phyloP scores from a whole-genome alignment of 2,329 filamentous ascomycete species.

The Ophiostoma tasmaniense region DNA sequence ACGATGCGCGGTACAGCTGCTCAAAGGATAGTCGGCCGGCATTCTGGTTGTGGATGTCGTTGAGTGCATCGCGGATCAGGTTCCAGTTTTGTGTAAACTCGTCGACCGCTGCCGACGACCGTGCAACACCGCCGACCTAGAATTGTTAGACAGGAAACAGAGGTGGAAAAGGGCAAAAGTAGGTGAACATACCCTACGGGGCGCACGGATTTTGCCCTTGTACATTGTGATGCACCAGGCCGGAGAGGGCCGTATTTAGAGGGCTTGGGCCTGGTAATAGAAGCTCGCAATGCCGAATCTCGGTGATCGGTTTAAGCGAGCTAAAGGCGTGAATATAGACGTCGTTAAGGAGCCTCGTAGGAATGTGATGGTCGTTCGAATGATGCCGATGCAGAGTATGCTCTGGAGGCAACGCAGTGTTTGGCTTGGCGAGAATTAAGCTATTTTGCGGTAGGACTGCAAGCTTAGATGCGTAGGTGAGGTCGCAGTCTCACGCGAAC shows the following conservation, averaged over 20 bases:
- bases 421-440: background rate
- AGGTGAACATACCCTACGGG: conserved; percentile 47
- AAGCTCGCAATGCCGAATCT: background rate
- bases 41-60: conserved; percentile 86
- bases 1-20: conserved; percentile 85
- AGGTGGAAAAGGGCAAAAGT: background rate
- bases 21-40: conserved; percentile 88
- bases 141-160: background rate
- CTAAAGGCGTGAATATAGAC: background rate
- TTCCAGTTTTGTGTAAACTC: conserved; percentile 86
- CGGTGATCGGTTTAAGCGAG: background rate
- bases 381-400: background rate
- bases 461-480: background rate
- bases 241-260: background rate
- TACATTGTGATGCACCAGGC: conserved; percentile 19
- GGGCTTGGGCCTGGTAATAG: background rate
- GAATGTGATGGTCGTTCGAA: background rate
- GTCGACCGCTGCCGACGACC: conserved; percentile 28
- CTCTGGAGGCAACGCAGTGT: background rate
- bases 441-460: background rate
- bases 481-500: background rate
- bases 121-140: conserved; percentile 1
- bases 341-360: background rate
- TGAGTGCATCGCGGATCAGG: conserved; percentile 65
- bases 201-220: conserved; percentile 54